Percentiles rank a stretch among this genome's conserved stretches.
These are phyloP conservation scores for Pichia sp. DNA, from an alignment of 1,139 yeast genomes.

Conservation along the genomic window DNA sequence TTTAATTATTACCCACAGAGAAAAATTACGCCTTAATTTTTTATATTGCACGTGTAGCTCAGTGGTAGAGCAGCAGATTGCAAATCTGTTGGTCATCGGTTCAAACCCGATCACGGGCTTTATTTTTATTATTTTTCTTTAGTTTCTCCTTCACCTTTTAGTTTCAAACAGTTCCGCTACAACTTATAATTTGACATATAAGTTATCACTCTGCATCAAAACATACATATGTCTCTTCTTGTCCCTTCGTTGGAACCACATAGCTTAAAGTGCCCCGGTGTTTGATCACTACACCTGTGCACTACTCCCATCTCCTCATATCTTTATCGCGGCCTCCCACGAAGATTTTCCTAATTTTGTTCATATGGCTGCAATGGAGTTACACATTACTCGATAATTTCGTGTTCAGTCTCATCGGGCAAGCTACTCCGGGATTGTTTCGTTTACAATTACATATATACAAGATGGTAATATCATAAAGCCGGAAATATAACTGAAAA, in stretches of 20 bases:
- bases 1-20: background rate
- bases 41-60: slow-evolving; percentile 48
- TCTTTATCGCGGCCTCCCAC: background rate
- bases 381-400: background rate
- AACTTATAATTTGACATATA: too few relatives aligned
- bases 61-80: slow-evolving; percentile 92
- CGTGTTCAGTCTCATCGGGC: background rate
- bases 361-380: background rate
- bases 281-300: background rate
- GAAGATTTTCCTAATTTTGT: background rate
- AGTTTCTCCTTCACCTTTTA: background rate
- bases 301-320: background rate
- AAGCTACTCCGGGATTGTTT: background rate
- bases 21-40: background rate
- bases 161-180: background rate
- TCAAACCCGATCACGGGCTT: slow-evolving; percentile 80
- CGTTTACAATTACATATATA: background rate
- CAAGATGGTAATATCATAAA: background rate
- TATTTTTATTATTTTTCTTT: slow-evolving; percentile 21
- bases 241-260: too few relatives aligned
- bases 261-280: too few relatives aligned
- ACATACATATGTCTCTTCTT: too few relatives aligned
- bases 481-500: background rate
- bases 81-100: slow-evolving; percentile 88
- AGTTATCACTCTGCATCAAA: too few relatives aligned